These are phyloP conservation scores for Xylaria arbuscula DNA, from an alignment of 2,329 filamentous ascomycete genomes.

Conservation along the genomic window DNA sequence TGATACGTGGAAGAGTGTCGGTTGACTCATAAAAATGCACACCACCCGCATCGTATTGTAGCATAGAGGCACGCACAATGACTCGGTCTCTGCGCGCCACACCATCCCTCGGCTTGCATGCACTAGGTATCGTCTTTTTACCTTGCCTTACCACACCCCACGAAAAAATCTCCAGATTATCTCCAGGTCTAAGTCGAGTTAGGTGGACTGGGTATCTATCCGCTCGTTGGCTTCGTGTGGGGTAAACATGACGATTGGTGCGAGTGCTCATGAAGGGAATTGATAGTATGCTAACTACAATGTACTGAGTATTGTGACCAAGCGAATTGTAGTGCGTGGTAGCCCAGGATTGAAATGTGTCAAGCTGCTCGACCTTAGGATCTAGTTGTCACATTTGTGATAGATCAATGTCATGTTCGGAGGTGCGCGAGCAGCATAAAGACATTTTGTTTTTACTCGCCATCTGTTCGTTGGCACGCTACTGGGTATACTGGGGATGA, in stretches of 20 bases:
- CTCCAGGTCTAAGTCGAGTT: neutral
- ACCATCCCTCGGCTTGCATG: conserved; percentile 8
- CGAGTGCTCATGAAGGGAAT: neutral
- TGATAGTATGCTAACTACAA: neutral
- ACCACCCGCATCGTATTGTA: conserved; percentile 13
- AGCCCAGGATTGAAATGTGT: neutral
- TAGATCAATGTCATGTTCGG: too few species aligned
- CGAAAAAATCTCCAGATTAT: neutral
- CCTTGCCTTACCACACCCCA: neutral
- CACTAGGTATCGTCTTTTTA: neutral
- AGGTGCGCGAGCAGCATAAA: too few species aligned
- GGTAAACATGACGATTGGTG: conserved; percentile 14
- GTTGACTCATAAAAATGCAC: conserved; percentile 3
- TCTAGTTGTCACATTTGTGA: too few species aligned
- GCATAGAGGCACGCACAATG: conserved; percentile 17
- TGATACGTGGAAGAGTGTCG: neutral
- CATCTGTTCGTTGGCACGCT: too few species aligned
- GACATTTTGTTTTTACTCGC: too few species aligned
- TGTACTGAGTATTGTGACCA: neutral
- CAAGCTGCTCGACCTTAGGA: too few species aligned
- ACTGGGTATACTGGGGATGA: too few species aligned
- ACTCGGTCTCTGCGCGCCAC: conserved; percentile 27
- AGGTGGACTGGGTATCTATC: neutral
- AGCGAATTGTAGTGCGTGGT: neutral
- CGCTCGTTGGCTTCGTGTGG: conserved; percentile 11